Base-by-base conservation (phyloP, 495 filamentous ascomycete species). In the Lophiostoma macrostomum region DNA sequence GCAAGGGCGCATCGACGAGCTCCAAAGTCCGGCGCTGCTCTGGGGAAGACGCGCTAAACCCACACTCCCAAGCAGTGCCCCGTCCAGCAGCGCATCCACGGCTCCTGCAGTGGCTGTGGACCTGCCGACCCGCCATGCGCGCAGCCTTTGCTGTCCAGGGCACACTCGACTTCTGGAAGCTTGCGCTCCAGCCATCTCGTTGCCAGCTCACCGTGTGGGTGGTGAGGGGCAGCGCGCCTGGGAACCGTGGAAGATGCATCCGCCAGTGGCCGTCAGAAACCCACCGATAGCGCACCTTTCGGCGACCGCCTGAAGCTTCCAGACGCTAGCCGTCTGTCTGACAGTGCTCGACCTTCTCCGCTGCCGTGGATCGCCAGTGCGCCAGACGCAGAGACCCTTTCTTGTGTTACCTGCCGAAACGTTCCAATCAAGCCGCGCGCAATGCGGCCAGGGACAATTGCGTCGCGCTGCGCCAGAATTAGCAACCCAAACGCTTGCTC, bases 401-500 rank as follows among this genome's bases (percentile, higher is more conserved):
- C 10, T 20, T 42, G 42, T 56, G 42, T 22, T 34, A 39, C 52
- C 35, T 30, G 14, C 2, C 34, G 31, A 38, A 55, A 30, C 41
- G n/a, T 38, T 38, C 28, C 51, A 40, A 31, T 46, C 41, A 22
- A 10, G n/a, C 14, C 3, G 22, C 22, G 20, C 8, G 25, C 16
- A 20, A 42, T 24, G 39, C 20, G 13, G 34, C 39, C 13, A 25
- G 7, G 42, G 6, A 11, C 42, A 32, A 25, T n/a, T n/a, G n/a
- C n/a, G n/a, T n/a, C n/a, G n/a, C n/a, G n/a, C n/a, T n/a, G n/a
- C 42, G 50, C 50, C 50, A 36, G n/a, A 38, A 25, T 43, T 53
- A 53, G 50, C 50, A 32, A 6, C 50, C 48, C 14, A 32, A 44
- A 53, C 43, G 16, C 43, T 46, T 16, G 43, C 38, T 44, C 24